A percentile compares a stretch with the other conserved stretches of the same genome.
Evolutionary conservation across 768 basidiomycete species (phyloP).

Genomic region (Rhizopogon vinicolor): DNA sequence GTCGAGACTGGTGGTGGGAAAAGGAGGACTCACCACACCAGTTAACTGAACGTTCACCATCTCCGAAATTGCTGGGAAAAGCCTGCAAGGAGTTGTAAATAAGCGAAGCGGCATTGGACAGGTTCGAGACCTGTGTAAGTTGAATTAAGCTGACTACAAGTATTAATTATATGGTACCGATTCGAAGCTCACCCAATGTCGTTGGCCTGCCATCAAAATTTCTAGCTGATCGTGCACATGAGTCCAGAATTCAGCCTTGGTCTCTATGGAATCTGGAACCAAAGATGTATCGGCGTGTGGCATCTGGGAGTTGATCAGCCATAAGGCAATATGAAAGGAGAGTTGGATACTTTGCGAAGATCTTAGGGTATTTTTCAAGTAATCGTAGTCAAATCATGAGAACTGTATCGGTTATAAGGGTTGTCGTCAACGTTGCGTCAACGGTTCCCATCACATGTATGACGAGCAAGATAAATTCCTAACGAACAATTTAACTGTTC

Average conservation of each 20-base stretch:
- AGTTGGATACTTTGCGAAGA: background rate
- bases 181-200: constrained; percentile 63
- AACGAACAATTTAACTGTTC: background rate
- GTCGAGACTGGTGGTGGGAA: background rate
- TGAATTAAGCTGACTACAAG: background rate
- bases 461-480: background rate
- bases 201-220: constrained; percentile 58
- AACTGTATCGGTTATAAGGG: background rate
- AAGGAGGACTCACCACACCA: constrained; percentile 78
- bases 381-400: background rate
- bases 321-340: background rate
- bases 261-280: constrained; percentile 63
- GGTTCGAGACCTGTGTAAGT: constrained; percentile 66
- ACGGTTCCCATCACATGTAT: background rate
- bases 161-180: background rate
- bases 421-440: background rate
- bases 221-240: constrained; percentile 66
- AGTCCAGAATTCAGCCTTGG: constrained; percentile 77
- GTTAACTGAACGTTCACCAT: constrained; percentile 65
- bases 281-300: constrained; percentile 79
- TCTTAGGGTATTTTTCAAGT: background rate
- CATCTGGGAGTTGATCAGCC: constrained; percentile 36
- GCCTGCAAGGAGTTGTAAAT: constrained; percentile 75
- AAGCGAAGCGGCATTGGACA: constrained; percentile 78
- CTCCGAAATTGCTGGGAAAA: constrained; percentile 62